phyloP scores from a whole-genome alignment of 495 filamentous ascomycete species.

The Hypoxylon subgilvum region DNA sequence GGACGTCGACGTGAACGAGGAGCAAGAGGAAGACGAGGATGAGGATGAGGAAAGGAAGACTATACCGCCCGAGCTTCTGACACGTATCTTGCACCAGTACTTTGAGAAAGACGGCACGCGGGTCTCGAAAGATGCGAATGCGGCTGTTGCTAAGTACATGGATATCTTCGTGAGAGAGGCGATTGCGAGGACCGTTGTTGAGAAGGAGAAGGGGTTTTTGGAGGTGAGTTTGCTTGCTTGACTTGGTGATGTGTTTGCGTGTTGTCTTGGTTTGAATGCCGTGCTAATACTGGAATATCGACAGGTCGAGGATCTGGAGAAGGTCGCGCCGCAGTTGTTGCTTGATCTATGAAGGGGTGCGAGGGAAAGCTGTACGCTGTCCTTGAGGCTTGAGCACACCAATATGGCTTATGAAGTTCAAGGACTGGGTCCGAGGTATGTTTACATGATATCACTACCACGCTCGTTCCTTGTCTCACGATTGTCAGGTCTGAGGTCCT shows the following conservation, averaged over 20 bases:
- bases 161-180: slow-evolving; percentile 93
- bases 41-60: slow-evolving; percentile 47
- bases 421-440: slow-evolving; percentile 11
- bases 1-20: slow-evolving; percentile 35
- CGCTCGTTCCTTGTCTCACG: background rate
- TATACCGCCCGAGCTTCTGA: slow-evolving; percentile 77
- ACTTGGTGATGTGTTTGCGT: background rate
- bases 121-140: slow-evolving; percentile 80
- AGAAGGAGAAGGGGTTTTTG: slow-evolving; percentile 71
- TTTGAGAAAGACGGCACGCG: slow-evolving; percentile 74
- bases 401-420: too few relatives aligned
- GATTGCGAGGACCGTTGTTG: slow-evolving; percentile 77
- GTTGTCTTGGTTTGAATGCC: background rate
- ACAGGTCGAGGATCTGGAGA: slow-evolving; percentile 85
- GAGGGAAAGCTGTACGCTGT: background rate
- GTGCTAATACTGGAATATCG: slow-evolving; percentile 15
- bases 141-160: slow-evolving; percentile 81
- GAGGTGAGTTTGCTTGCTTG: slow-evolving; percentile 62
- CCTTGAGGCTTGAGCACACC: too few relatives aligned
- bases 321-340: slow-evolving; percentile 83
- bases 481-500: background rate
- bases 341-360: slow-evolving; percentile 72
- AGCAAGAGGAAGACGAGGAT: slow-evolving; percentile 37
- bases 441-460: background rate
- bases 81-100: slow-evolving; percentile 75